Evolutionary conservation across 805 yeast genomes (phyloP).

Genomic region (Starmera caribaea): DNA sequence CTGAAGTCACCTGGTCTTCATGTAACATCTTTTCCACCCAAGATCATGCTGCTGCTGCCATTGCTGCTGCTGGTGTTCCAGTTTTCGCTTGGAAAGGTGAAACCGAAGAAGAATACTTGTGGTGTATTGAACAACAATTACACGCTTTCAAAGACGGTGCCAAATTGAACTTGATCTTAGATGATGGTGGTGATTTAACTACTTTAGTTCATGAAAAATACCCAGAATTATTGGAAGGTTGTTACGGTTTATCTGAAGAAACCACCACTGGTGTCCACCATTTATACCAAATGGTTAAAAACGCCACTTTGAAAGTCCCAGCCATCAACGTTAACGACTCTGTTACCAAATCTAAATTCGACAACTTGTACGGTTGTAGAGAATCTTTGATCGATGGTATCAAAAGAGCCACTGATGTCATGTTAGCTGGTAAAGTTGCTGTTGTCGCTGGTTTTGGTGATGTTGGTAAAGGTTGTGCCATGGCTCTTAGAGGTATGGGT

Average conservation of each 20-base stretch:
- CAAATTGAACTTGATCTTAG: constrained; percentile 93
- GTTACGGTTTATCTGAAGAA: constrained; percentile 97
- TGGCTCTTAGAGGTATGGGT: constrained; percentile 98
- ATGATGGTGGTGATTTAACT: constrained; percentile 99
- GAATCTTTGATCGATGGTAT: constrained; percentile 98
- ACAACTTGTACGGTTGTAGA: constrained; percentile 99
- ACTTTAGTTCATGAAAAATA: constrained; percentile 92
- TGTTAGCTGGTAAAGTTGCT: constrained; percentile 99
- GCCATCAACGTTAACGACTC: constrained; percentile 99
- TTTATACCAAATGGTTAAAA: constrained; percentile 91
- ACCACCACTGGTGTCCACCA: constrained; percentile 99
- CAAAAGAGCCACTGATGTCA: constrained; percentile 99
- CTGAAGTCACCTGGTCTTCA: constrained; percentile 99
- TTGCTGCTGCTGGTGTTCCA: constrained; percentile 98
- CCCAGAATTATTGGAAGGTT: constrained; percentile 94
- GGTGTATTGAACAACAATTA: constrained; percentile 99
- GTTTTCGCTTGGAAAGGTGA: constrained; percentile 99
- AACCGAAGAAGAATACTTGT: constrained; percentile 97
- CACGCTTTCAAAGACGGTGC: constrained; percentile 93
- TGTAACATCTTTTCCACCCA: constrained; percentile 99
- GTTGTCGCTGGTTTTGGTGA: constrained; percentile 99
- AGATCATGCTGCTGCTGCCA: constrained; percentile 99
- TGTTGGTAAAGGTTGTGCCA: constrained; percentile 99
- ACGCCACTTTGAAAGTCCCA: constrained; percentile 87
- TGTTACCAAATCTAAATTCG: constrained; percentile 98